Evolutionary conservation across 331 rosid species (phyloP).

Genomic region (Cydonia oblonga): DNA sequence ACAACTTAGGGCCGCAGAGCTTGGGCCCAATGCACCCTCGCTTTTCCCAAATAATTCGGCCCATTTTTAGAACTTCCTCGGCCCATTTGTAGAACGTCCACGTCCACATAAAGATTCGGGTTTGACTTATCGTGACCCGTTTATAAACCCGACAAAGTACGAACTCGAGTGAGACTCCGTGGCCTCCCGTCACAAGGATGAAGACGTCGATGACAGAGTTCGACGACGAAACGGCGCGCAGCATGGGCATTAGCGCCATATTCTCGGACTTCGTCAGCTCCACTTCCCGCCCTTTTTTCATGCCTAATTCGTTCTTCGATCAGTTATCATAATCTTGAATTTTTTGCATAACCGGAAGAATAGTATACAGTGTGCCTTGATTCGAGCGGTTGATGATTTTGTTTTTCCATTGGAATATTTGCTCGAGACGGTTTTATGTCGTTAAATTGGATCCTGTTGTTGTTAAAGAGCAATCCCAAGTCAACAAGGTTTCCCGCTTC

Average conservation of each 20-base stretch:
- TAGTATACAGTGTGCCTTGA: too few relatives aligned
- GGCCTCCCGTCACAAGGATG: background rate
- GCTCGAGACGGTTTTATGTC: background rate
- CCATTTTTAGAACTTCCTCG: background rate
- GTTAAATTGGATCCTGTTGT: background rate
- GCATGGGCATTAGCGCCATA: conserved; percentile 78
- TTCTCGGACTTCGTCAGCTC: conserved; percentile 73
- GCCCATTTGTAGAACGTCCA: background rate
- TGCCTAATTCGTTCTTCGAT: background rate
- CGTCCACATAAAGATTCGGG: background rate
- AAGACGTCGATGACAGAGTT: conserved; percentile 52
- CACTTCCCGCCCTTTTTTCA: background rate
- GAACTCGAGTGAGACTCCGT: background rate
- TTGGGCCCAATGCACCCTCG: background rate
- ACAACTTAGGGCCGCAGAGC: too few relatives aligned
- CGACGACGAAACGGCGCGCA: conserved; percentile 51
- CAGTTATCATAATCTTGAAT: background rate
- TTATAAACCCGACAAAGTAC: background rate
- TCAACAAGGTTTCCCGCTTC: fast-evolving
- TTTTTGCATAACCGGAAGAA: background rate
- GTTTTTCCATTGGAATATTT: background rate
- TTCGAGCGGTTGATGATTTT: background rate
- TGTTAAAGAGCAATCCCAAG: too few relatives aligned
- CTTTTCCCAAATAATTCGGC: background rate
- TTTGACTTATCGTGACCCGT: background rate